Conservation (phyloP, 1,139 yeast genomes). For the Lizanozyma gosingica region DNA sequence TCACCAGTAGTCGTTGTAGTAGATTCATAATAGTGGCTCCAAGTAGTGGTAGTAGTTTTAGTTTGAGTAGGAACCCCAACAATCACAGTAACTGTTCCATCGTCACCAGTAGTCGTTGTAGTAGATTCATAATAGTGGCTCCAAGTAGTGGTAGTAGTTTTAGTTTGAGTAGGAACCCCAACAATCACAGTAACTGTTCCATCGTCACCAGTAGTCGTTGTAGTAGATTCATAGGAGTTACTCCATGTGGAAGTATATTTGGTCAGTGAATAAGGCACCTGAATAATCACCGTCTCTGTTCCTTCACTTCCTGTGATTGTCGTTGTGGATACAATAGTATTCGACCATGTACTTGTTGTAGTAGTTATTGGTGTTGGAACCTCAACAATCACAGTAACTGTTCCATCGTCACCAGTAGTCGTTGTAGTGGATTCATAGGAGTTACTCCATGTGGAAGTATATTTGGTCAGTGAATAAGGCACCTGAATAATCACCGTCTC, state of each 20-base stretch:
- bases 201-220: background rate
- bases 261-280: background rate
- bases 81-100: background rate
- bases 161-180: background rate
- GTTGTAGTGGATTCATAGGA: background rate
- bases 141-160: background rate
- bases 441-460: background rate
- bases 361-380: conserved; percentile 9
- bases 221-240: too few species aligned
- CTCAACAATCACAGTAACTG: conserved; percentile 11
- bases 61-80: background rate
- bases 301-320: background rate
- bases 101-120: background rate
- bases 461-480: background rate
- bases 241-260: too few species aligned
- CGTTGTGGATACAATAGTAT: background rate
- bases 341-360: background rate
- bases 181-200: background rate
- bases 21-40: background rate
- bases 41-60: background rate
- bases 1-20: background rate
- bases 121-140: background rate
- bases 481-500: background rate
- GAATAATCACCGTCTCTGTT: background rate
- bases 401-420: conserved; percentile 6